Evolutionary conservation across 2,329 filamentous ascomycete species (phyloP), one percentile per base, ranked within the genome.

Genomic region (Cryoendolithus antarcticus): DNA sequence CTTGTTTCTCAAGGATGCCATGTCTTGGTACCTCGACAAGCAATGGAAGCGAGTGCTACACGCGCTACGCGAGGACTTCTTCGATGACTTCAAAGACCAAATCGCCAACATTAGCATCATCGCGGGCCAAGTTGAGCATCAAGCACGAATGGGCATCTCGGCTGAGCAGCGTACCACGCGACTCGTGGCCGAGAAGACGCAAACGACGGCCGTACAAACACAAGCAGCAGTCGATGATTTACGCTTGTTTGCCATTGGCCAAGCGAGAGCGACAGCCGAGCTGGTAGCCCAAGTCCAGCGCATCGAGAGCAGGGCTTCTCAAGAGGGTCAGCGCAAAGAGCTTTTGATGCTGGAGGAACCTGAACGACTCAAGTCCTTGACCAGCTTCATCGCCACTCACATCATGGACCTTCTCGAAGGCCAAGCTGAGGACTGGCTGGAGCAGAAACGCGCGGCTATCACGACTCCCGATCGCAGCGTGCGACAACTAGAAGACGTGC

Each of bases 21-120:
- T 54, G 40, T 38, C 43, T 6, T 54, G 49, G 50, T 51, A 50
- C 37, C 38, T 38, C 7, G 45, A 49, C 19, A 51, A 45, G 38
- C 34, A 38, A 4, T 33, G 35, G 10, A 38, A 42, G 7, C 38
- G 44, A 4, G 13, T 49, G 6, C 38, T 45, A 9, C 36, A 46
- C 29, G 45, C 45, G 10, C 42, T 54, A 9, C 46, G 43, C 24
- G 44, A 50, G 30, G 44, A 48, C 30, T 45, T 51, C 13, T 49
- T 42, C 30, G 40, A 48, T 9, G 29, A 42, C 3, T 52, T 52
- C 37, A 34, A 52, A 27, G 35, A 42, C 13, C 38, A 45, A 13
- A 44, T 52, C n/a, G 24, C 38, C 3, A 46, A 48, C 10, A 49
- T 52, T 19, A 34, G 38, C n/a, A 36, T 46, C 5, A 33, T 46